Evolutionary conservation across 2,329 filamentous ascomycete genomes (phyloP), one percentile per base, ranked within the genome.

Genomic region (Stagonosporopsis vannaccii): DNA sequence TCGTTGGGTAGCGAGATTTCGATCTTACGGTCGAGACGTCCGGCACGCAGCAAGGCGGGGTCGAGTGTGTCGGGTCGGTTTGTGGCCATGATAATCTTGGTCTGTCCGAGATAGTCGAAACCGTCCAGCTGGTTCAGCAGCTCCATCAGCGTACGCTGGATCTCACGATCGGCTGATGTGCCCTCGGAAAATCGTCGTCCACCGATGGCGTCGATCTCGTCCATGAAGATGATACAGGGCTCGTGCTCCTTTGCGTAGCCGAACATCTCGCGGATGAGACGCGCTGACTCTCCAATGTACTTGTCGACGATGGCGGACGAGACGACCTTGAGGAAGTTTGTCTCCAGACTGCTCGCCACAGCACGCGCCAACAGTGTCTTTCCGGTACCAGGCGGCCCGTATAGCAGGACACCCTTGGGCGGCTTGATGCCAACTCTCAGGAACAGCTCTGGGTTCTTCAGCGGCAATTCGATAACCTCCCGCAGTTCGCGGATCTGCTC

Each of bases 211-310:
- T 99, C 95, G 74, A 99, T 99, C 80, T 99, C 95, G 83, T 99
- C 96, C 95, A 99, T 99, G 85, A 99, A 99, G 80, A 99, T 99
- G 78, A 99, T 99, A 78, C 95, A 99, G 35, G 95, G 95, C 79
- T 99, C 95, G 77, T 99, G 95, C 77, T 99, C 96, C 80, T 97
- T 98, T 71, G 96, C 95, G 74, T 99, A 99, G 56, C 95, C 96
- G 74, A 99, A 99, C 96, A 99, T 99, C 79, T 99, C 95, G 77
- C 95, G 89, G 72, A 99, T 99, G 65, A 99, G 83, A 65, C 96
- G 90, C 33, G 95, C 95, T 11, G 95, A 99, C 80, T 99, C 95
- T 78, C 95, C 95, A 63, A 99, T 99, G 75, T 99, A 99, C 79
- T 99, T 99, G 84, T 99, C 96, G 61, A 99, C 95, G 72, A 99